These are phyloP conservation scores for Arthrobotrys musiformis DNA, from an alignment of 2,329 filamentous ascomycete species.

Conservation along the genomic window DNA sequence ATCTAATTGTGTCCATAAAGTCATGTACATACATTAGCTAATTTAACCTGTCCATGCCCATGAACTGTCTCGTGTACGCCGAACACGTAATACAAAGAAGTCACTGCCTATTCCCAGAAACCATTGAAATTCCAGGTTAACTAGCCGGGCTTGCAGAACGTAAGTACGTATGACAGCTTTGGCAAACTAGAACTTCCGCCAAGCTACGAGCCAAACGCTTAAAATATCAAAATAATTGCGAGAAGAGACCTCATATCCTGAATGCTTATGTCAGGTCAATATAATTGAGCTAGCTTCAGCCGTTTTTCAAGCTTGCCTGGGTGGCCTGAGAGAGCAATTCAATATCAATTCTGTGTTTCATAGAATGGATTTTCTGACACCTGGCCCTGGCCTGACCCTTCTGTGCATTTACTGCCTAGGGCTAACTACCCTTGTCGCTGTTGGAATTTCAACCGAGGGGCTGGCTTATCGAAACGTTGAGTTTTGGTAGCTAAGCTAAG, in stretches of 20 bases:
- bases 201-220: background rate
- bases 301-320: background rate
- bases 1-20: no score
- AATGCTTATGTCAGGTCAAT: background rate
- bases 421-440: conserved; percentile 3
- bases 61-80: background rate
- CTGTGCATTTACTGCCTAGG: conserved; percentile 9
- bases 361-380: background rate
- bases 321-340: conserved; percentile 1
- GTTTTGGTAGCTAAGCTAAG: background rate
- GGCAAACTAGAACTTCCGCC: background rate
- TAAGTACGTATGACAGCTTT: background rate
- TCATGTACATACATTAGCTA: no score
- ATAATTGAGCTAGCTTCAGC: background rate
- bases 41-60: background rate
- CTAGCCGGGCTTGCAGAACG: no score
- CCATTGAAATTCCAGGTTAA: no score
- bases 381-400: no score
- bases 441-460: background rate
- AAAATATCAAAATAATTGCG: background rate
- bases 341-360: background rate
- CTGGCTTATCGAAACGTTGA: conserved; percentile 7
- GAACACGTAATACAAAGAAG: background rate
- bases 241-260: background rate
- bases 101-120: background rate